phyloP scores from a whole-genome alignment of 441 rosid species.

The Pelargonium cotyledonis region DNA sequence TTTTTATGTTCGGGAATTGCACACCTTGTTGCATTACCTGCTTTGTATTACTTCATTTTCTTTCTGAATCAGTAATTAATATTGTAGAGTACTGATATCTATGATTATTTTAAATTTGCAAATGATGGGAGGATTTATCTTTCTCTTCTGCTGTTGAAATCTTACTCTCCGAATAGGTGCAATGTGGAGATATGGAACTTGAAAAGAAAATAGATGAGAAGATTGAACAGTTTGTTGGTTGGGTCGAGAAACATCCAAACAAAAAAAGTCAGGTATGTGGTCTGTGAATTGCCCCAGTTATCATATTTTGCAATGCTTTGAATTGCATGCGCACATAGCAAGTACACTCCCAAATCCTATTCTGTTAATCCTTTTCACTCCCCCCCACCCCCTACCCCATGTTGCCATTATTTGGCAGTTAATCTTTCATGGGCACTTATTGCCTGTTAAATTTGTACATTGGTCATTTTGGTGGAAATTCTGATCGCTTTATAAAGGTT shows the following conservation, averaged over 20 bases:
- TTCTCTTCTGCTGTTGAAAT: background rate
- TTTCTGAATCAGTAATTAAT: background rate
- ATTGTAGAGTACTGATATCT: background rate
- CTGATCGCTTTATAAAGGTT: background rate
- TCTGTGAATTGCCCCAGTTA: slow-evolving; percentile 3
- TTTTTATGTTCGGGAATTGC: background rate
- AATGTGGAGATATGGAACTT: slow-evolving; percentile 75
- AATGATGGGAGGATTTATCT: background rate
- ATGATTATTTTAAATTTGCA: background rate
- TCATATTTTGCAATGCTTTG: background rate
- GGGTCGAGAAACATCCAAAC: slow-evolving; percentile 94
- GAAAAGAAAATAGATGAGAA: slow-evolving; percentile 91
- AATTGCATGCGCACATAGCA: background rate
- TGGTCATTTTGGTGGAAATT: background rate
- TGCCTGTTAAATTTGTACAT: background rate
- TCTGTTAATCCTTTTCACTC: background rate
- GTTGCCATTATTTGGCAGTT: no score
- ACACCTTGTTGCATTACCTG: background rate
- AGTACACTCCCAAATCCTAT: background rate
- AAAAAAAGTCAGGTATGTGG: slow-evolving; percentile 76
- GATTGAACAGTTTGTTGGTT: slow-evolving; percentile 79
- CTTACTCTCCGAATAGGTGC: slow-evolving; percentile 44
- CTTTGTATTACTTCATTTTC: background rate
- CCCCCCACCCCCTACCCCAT: background rate
- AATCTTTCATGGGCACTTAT: background rate